Evolutionary conservation across 345 rosid species (phyloP).

Genomic region (Eutrema yunnanense): DNA sequence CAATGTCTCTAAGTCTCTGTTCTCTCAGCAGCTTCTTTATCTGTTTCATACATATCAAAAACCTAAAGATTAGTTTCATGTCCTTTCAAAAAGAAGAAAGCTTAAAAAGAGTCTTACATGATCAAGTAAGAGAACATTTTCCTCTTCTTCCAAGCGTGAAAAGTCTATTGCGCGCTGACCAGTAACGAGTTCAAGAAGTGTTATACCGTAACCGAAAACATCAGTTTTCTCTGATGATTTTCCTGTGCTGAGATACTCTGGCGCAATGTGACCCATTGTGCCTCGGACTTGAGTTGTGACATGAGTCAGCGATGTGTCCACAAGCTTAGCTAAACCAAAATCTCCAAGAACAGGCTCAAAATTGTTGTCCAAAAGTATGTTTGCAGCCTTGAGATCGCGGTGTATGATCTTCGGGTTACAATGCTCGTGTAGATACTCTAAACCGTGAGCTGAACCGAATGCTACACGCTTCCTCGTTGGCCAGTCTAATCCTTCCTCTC

Average conservation of each 20-base stretch:
- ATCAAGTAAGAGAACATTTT: conserved; percentile 84
- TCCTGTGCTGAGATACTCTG: conserved; percentile 84
- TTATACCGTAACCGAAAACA: conserved; percentile 87
- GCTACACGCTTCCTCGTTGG: conserved; percentile 70
- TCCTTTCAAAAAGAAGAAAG: neutral
- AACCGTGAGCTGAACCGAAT: conserved; percentile 76
- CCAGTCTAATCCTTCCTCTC: conserved; percentile 79
- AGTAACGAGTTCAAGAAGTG: conserved; percentile 83
- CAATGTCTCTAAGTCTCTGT: conserved; percentile 64
- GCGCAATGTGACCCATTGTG: conserved; percentile 93
- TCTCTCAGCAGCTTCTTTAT: conserved; percentile 68
- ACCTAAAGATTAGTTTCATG: neutral
- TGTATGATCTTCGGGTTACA: conserved; percentile 89
- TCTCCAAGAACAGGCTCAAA: conserved; percentile 90
- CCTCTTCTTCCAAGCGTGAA: conserved; percentile 82
- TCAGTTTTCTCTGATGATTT: conserved; percentile 84
- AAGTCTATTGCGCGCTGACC: conserved; percentile 91
- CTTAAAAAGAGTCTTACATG: conserved; percentile 47
- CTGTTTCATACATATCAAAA: conserved; percentile 35
- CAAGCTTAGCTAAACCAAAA: conserved; percentile 70
- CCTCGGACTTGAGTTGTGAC: conserved; percentile 90
- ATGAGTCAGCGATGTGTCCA: conserved; percentile 63
- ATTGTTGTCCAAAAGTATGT: conserved; percentile 66
- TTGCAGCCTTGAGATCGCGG: conserved; percentile 88
- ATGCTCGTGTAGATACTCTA: conserved; percentile 82